phyloP scores from a whole-genome alignment of 2,329 filamentous ascomycete genomes.

The Chaetomiaceae sp. region DNA sequence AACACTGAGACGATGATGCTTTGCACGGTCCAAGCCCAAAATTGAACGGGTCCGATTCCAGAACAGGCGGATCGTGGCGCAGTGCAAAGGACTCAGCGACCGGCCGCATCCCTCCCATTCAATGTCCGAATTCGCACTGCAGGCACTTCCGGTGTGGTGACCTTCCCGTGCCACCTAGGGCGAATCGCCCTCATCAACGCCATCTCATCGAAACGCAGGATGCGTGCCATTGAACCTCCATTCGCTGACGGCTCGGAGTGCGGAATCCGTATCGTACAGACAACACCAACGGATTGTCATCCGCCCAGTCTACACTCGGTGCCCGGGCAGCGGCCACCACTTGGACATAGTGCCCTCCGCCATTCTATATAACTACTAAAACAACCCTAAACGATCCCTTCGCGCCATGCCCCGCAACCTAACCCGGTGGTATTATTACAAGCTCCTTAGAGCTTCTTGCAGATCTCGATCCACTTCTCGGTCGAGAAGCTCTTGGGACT shows the following conservation, averaged over 20 bases:
- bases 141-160: neutral
- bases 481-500: conserved; percentile 96
- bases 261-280: conserved; percentile 25
- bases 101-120: too few species aligned
- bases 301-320: conserved; percentile 19
- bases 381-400: conserved; percentile 22
- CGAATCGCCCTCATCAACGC: neutral
- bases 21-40: too few species aligned
- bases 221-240: neutral
- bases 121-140: conserved; percentile 9
- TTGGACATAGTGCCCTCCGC: conserved; percentile 17
- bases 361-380: conserved; percentile 24
- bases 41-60: too few species aligned
- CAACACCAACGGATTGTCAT: conserved; percentile 20
- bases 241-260: conserved; percentile 16
- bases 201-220: neutral
- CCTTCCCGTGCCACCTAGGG: too few species aligned
- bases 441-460: conserved; percentile 82
- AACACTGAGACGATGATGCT: too few species aligned
- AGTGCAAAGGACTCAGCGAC: too few species aligned
- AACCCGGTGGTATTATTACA: conserved; percentile 57
- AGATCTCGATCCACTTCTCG: conserved; percentile 90
- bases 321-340: conserved; percentile 6
- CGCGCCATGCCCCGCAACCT: conserved; percentile 21
- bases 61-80: too few species aligned